Base-by-base conservation (phyloP, 208 protist species). In the Endotrypanum monterogeii region DNA sequence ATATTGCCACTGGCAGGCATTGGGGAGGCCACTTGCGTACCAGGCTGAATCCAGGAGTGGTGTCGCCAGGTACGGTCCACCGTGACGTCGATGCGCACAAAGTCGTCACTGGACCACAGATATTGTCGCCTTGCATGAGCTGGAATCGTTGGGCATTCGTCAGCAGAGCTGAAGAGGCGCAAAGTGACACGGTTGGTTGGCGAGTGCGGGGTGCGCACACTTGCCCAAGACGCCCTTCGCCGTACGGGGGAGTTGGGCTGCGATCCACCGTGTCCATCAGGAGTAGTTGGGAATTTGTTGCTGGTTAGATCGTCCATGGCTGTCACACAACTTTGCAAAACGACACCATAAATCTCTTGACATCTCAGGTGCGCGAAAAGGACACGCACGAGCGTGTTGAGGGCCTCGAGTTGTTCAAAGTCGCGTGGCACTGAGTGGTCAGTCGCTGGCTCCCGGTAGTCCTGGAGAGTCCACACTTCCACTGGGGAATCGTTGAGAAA, bases 401-500 rank as follows among this genome's bases (percentile, higher is more conserved):
- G 75, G 63, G 72, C 63, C 60, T 81, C 80, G 37, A 86, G 71
- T 57, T 88, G 78, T 37, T 88, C 78, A 66, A 76, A 75, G 54
- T 74, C 72, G 35, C 58, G 82, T 18, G 76, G 74, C 2, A 86
- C 67, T n/a, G 80, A 85, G 74, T 83, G 67, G n/a, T 84, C 72
- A 6, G 78, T 86, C 52, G 62, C 58, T 8, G 72, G 70, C 11
- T 88, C 77, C 48, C 84, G 84, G 65, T 82, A 89, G 71, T 87
- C 83, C 71, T 83, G 73, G 41, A 89, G 61, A 48, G 71, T 80
- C 83, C 85, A 89, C 67, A 82, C 74, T 55, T 89, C 82, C 23
- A 85, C 79, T 1, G 76, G 71, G 11, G 79, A 65, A 52, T 76
- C 39, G 62, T 85, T 80, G 3, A 83, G 41, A 55, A 79, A 67